A percentile compares a stretch with the other conserved stretches of the same genome.
phyloP scores from a whole-genome alignment of 345 rosid species.

The Eutrema heterophyllum region DNA sequence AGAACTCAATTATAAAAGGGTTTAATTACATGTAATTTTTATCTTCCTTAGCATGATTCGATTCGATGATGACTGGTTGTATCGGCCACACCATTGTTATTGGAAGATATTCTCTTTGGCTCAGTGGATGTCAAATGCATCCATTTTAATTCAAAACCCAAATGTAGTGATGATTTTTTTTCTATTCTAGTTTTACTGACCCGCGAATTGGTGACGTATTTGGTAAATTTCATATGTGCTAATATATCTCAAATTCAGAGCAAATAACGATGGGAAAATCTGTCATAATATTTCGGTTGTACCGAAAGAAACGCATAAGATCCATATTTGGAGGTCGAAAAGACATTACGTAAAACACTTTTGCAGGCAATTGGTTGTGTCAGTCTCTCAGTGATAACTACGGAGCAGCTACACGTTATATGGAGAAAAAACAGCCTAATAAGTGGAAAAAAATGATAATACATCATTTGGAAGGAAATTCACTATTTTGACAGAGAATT shows the following conservation, averaged over 20 bases:
- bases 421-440: background rate
- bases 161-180: background rate
- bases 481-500: background rate
- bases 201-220: background rate
- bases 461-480: background rate
- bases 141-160: background rate
- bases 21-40: background rate
- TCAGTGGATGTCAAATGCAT: background rate
- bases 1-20: background rate
- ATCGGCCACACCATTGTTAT: background rate
- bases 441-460: background rate
- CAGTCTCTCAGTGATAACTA: background rate
- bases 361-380: constrained; percentile 12
- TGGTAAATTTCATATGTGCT: too few relatives aligned
- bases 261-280: too few relatives aligned
- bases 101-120: background rate
- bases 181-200: background rate
- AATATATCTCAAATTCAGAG: too few relatives aligned
- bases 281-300: background rate
- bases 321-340: background rate
- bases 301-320: background rate
- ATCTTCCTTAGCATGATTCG: background rate
- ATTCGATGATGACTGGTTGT: background rate
- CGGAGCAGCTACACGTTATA: background rate
- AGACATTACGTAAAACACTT: background rate